These are phyloP conservation scores for Trichophyton simii DNA, from an alignment of 2,329 filamentous ascomycete species.

Conservation along the genomic window DNA sequence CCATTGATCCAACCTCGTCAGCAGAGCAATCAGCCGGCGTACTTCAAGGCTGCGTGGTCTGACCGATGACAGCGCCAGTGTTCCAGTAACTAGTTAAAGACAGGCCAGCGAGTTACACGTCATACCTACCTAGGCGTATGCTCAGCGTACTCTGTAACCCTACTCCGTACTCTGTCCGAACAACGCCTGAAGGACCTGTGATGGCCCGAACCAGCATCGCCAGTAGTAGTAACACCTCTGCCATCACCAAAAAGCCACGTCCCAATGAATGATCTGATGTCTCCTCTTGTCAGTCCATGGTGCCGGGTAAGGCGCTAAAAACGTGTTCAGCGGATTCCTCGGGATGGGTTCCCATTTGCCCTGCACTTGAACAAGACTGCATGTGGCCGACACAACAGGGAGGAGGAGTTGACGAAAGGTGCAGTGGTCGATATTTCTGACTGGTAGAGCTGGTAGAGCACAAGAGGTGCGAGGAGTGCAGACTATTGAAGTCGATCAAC, in stretches of 20 bases:
- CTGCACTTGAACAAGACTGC: not conserved
- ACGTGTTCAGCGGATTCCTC: conserved; percentile 2
- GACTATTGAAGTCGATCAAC: not conserved
- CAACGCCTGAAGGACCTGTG: no score
- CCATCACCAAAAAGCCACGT: not conserved
- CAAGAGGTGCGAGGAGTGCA: not conserved
- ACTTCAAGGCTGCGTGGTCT: no score
- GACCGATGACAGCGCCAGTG: no score
- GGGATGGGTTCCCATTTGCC: conserved; percentile 1
- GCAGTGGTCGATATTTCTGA: not conserved
- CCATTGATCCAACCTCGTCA: not conserved
- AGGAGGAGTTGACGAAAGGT: not conserved
- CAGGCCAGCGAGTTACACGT: not conserved
- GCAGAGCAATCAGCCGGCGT: no score
- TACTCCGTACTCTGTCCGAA: not conserved
- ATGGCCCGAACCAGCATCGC: not conserved
- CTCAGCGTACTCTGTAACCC: not conserved
- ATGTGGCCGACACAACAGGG: not conserved
- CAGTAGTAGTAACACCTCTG: not conserved
- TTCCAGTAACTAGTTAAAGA: no score
- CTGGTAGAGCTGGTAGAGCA: not conserved
- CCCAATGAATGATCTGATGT: not conserved
- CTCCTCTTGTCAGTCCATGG: conserved; percentile 1
- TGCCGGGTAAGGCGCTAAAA: conserved; percentile 3
- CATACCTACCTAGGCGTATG: not conserved